Base-by-base conservation (phyloP, 352 stramenopile species). In the Aphanomyces invadans region DNA sequence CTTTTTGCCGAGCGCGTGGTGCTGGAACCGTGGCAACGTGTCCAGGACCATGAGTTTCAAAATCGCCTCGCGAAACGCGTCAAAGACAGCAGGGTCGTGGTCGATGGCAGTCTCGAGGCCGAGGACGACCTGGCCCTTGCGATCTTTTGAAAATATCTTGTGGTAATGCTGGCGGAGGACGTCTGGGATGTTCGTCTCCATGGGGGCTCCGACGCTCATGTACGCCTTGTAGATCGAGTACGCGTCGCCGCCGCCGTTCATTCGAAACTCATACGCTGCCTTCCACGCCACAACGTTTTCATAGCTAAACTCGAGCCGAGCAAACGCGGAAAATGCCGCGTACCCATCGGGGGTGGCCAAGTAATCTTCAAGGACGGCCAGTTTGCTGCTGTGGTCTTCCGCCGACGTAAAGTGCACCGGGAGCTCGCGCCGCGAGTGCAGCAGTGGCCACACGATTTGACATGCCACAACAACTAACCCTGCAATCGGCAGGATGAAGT, bases 261-360 rank as follows among this genome's bases (percentile, higher is more conserved):
- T 3, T 29, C 26, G n/a, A 21, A 62, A 62, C 5, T 62, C 54
- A 26, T 12, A 42, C 17, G 25, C 28, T 15, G 54, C 54, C 21
- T 62, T 62, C 54, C 54, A 62, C 32, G 54, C 54, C 26, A 48
- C 54, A 9, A 28, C 54, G 28, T 62, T 62, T n/a, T 62, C 54
- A 44, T 32, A 48, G 32, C 54, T 62, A 9, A 62, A 62, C 36
- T 62, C 25, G 15, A 62, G 10, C 12, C 53, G 29, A 3, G 53
- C 53, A 48, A 62, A 48, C 32, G 28, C 54, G 17, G 54, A 31
- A 48, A 62, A 62, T 4, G 31, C 31, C 26, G 11, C 17, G 36
- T 62, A 62, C 32, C 54, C 53, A 12, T 62, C 54, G 2, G 31
- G 11, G 5, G 54, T 62, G 25, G 28, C 54, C 17, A 62, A 36